These are phyloP conservation scores for Begonia fuchsioides DNA, from an alignment of 306 rosid species.

Conservation along the genomic window DNA sequence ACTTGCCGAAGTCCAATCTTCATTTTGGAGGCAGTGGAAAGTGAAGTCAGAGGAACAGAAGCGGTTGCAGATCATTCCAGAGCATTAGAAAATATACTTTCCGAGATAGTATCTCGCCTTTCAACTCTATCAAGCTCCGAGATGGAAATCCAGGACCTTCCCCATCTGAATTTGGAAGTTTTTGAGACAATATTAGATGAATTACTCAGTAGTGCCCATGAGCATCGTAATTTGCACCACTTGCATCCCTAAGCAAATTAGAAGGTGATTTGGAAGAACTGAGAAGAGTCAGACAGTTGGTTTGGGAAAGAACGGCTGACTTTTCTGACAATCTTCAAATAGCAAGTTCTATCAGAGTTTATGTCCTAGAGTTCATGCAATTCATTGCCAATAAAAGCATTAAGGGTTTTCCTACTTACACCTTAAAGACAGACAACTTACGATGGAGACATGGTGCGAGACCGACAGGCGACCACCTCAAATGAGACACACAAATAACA, in stretches of 20 bases:
- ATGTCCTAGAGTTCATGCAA: constrained; percentile 79
- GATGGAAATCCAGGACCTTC: constrained; percentile 41
- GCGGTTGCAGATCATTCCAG: constrained; percentile 72
- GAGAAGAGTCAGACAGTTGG: constrained; percentile 54
- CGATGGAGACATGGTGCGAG: too few species aligned
- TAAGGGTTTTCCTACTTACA: constrained; percentile 34
- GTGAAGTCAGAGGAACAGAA: constrained; percentile 78
- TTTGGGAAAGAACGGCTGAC: constrained; percentile 79
- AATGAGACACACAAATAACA: too few species aligned
- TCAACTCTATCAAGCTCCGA: constrained; percentile 27
- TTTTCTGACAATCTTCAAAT: constrained; percentile 79
- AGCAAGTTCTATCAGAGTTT: constrained; percentile 76
- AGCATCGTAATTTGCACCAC: constrained; percentile 48
- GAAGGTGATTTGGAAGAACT: constrained; percentile 63
- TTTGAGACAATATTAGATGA: constrained; percentile 56
- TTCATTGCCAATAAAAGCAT: constrained; percentile 56
- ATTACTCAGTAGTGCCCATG: constrained; percentile 48
- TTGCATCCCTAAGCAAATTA: constrained; percentile 70
- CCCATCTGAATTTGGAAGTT: constrained; percentile 54
- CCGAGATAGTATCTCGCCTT: constrained; percentile 36
- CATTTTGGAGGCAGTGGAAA: constrained; percentile 99
- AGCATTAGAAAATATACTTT: constrained; percentile 57
- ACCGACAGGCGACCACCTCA: too few species aligned
- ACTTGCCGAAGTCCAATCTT: constrained; percentile 66
- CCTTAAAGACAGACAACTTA: too few species aligned